These are phyloP conservation scores for Colletotrichum scovillei DNA, from an alignment of 2,329 filamentous ascomycete species.

Conservation along the genomic window DNA sequence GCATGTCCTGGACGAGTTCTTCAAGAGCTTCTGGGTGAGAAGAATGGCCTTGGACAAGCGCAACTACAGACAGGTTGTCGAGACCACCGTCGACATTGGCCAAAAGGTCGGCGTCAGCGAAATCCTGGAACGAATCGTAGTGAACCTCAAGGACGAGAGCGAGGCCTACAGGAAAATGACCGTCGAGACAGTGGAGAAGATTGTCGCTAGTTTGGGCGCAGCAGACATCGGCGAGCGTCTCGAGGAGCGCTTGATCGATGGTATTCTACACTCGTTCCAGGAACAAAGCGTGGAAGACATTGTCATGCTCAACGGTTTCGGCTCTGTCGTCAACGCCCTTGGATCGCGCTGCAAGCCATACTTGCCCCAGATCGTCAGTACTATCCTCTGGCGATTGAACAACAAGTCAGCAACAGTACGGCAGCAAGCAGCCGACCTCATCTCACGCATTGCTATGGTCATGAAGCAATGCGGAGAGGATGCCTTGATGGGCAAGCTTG, in stretches of 20 bases:
- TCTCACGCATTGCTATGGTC: constrained; percentile 96
- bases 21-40: constrained; percentile 98
- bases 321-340: constrained; percentile 95
- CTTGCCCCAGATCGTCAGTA: constrained; percentile 95
- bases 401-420: constrained; percentile 98
- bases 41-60: constrained; percentile 97
- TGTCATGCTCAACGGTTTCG: constrained; percentile 96
- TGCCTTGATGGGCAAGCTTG: constrained; percentile 93
- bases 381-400: constrained; percentile 95
- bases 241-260: constrained; percentile 94
- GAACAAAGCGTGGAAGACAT: constrained; percentile 97
- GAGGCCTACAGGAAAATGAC: constrained; percentile 99
- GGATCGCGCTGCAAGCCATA: constrained; percentile 96
- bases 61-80: constrained; percentile 97
- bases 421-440: constrained; percentile 95
- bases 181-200: constrained; percentile 96
- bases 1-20: constrained; percentile 94
- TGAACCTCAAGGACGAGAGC: constrained; percentile 97
- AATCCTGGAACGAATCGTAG: constrained; percentile 92
- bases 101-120: constrained; percentile 98
- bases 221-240: constrained; percentile 93
- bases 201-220: constrained; percentile 91
- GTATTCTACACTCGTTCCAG: constrained; percentile 95
- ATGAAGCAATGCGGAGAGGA: constrained; percentile 99
- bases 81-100: constrained; percentile 96